Percentiles rank a stretch among this genome's conserved stretches.
Evolutionary conservation across 306 rosid species (phyloP).

Genomic region (Neltuma alba): DNA sequence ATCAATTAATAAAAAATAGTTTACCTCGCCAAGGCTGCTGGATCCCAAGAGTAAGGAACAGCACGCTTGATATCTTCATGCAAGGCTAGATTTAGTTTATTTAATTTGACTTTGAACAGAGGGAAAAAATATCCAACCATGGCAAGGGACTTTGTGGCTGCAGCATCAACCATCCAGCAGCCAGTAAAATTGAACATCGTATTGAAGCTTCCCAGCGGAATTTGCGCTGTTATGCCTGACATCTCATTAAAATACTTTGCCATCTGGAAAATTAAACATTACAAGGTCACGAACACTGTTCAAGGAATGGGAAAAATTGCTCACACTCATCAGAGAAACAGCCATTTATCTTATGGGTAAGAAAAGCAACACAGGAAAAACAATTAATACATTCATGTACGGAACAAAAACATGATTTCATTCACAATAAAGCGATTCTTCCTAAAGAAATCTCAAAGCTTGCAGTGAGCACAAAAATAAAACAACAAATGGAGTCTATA

Average conservation of each 20-base stretch:
- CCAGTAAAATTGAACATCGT: conserved; percentile 95
- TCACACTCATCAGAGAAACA: conserved; percentile 23
- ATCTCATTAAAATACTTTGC: conserved; percentile 74
- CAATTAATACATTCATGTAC: conserved; percentile 2
- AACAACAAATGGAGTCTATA: conserved; percentile 18
- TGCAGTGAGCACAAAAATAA: neutral
- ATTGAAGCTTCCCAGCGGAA: conserved; percentile 93
- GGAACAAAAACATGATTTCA: neutral
- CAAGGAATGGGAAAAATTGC: conserved; percentile 9
- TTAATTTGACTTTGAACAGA: conserved; percentile 61
- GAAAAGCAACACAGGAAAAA: conserved; percentile 4
- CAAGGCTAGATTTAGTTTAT: conserved; percentile 56
- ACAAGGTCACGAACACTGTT: conserved; percentile 30
- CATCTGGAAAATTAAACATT: conserved; percentile 70
- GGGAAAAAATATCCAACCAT: conserved; percentile 86
- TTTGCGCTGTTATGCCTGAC: conserved; percentile 57
- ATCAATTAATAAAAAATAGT: conserved; percentile 15
- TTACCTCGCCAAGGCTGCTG: conserved; percentile 90
- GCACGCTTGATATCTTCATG: conserved; percentile 76
- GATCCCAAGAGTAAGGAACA: conserved; percentile 96
- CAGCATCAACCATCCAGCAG: conserved; percentile 79
- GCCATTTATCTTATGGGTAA: neutral
- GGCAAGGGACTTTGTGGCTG: conserved; percentile 90
- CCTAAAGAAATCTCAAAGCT: neutral
- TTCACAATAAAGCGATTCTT: neutral